Conservation (phyloP, 148 eudicot species). For the Vaccinium myrtillus region DNA sequence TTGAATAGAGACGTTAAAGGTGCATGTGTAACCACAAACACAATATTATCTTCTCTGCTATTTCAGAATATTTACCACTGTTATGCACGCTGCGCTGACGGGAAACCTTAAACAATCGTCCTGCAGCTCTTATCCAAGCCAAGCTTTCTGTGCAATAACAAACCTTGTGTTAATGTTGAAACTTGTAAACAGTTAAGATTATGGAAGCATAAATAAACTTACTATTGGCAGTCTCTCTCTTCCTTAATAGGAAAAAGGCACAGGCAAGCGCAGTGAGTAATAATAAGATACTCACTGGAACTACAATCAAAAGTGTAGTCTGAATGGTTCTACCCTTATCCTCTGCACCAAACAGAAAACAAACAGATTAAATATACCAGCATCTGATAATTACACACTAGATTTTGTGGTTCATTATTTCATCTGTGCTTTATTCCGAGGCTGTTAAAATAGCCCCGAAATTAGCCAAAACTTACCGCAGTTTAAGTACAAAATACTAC, state of each 20-base stretch:
- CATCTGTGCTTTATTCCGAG: neutral
- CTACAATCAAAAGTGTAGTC: neutral
- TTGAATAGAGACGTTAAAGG: neutral
- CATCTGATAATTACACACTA: neutral
- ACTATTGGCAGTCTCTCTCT: neutral
- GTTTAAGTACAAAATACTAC: neutral
- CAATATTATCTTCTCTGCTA: constrained; percentile 18
- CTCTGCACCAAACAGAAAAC: neutral
- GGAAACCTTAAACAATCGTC: neutral
- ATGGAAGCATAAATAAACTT: neutral
- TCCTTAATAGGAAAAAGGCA: constrained; percentile 7
- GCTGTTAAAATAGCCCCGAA: neutral
- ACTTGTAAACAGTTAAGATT: neutral
- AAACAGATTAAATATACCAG: neutral
- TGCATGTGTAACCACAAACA: neutral
- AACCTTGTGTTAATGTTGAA: neutral
- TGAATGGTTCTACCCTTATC: neutral
- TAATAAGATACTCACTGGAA: constrained; percentile 3
- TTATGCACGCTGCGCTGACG: neutral
- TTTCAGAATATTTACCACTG: neutral
- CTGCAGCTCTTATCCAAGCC: neutral
- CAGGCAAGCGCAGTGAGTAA: neutral
- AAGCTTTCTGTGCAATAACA: neutral
- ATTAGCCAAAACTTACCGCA: neutral
- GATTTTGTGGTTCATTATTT: neutral